A percentile compares a stretch with the other conserved stretches of the same genome.
These are phyloP conservation scores for Otatea glauca DNA, from an alignment of 176 grass and related monocot genomes.

Conservation along the genomic window DNA sequence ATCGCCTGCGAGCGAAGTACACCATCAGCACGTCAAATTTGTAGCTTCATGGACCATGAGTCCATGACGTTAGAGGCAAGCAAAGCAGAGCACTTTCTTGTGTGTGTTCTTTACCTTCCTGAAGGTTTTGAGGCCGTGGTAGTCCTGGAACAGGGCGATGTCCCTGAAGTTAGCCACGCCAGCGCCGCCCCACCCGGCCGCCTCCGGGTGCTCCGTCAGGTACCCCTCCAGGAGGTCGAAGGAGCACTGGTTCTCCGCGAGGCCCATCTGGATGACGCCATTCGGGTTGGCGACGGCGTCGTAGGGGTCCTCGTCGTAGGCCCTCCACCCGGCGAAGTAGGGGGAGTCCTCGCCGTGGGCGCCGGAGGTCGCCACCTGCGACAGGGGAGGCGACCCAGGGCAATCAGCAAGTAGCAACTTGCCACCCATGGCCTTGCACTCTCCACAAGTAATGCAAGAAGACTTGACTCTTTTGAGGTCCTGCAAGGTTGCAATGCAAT, in stretches of 20 bases:
- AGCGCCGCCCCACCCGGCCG: slow-evolving; percentile 45
- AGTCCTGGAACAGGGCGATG: slow-evolving; percentile 93
- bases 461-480: background rate
- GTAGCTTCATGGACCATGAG: background rate
- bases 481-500: slow-evolving; percentile 8
- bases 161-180: slow-evolving; percentile 69
- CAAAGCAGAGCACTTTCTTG: background rate
- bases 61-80: background rate
- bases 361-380: slow-evolving; percentile 58
- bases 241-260: slow-evolving; percentile 92
- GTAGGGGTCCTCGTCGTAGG: slow-evolving; percentile 82
- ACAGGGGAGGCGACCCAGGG: slow-evolving; percentile 40
- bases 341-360: slow-evolving; percentile 86
- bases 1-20: slow-evolving; percentile 66
- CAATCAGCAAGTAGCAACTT: slow-evolving; percentile 35
- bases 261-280: slow-evolving; percentile 92
- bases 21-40: slow-evolving; percentile 1
- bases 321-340: slow-evolving; percentile 91
- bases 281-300: slow-evolving; percentile 59
- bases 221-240: slow-evolving; percentile 87
- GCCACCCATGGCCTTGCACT: slow-evolving; percentile 39
- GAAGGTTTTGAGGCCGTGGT: slow-evolving; percentile 80
- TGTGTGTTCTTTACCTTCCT: slow-evolving; percentile 51
- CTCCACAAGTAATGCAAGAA: background rate
- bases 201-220: slow-evolving; percentile 66